These are phyloP conservation scores for Puccinia horiana DNA, from an alignment of 1,284 basidiomycete genomes.

Conservation along the genomic window DNA sequence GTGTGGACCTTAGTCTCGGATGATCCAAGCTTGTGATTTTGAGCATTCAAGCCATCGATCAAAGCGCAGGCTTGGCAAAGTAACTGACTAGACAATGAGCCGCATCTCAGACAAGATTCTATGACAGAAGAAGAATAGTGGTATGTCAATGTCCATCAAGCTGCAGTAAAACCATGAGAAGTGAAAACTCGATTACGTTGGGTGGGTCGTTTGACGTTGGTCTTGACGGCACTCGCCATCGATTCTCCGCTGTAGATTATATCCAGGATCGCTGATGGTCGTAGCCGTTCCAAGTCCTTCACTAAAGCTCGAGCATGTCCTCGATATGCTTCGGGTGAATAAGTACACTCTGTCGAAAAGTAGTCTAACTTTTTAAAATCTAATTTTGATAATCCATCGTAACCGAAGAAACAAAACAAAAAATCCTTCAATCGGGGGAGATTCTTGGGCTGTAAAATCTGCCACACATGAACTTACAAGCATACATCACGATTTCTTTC, in stretches of 20 bases:
- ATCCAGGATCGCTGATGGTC: conserved; percentile 93
- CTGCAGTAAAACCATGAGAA: background rate
- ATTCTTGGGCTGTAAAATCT: background rate
- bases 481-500: conserved; percentile 95
- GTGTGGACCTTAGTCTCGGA: too few species aligned
- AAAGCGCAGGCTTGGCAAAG: conserved; percentile 47
- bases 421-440: background rate
- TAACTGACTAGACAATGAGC: conserved; percentile 71
- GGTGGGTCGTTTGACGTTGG: conserved; percentile 64
- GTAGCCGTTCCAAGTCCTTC: conserved; percentile 89
- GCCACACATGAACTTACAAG: conserved; percentile 58
- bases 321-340: conserved; percentile 90
- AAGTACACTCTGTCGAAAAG: conserved; percentile 98
- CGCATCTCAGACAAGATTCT: conserved; percentile 86
- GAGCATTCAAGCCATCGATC: conserved; percentile 31
- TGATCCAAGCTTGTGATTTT: too few species aligned
- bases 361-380: conserved; percentile 73
- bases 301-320: conserved; percentile 91
- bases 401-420: background rate
- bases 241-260: conserved; percentile 88
- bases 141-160: conserved; percentile 61
- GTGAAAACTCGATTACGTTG: conserved; percentile 29
- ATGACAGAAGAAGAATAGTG: conserved; percentile 29
- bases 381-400: background rate
- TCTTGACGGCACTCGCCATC: conserved; percentile 54